phyloP scores from a whole-genome alignment of 139 green algal genomes.

The Bryopsis sp. region DNA sequence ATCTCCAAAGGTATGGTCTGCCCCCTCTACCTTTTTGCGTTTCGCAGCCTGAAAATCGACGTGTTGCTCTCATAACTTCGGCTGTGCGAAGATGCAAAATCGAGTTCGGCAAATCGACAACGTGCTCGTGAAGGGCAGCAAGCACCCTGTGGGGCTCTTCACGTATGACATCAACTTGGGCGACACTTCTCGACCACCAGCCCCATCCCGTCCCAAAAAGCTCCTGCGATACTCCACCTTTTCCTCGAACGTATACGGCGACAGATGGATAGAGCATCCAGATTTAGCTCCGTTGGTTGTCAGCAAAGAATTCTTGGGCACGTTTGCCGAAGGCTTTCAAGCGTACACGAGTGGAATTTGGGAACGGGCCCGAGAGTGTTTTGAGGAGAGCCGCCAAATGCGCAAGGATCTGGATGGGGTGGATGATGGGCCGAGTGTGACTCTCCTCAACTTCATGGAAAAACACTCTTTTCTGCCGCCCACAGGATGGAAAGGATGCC shows the following conservation, averaged over 20 bases:
- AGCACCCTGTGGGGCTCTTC: conserved; percentile 36
- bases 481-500: conserved; percentile 58
- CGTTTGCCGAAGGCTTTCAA: conserved; percentile 42
- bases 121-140: conserved; percentile 87
- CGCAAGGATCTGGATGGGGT: conserved; percentile 20
- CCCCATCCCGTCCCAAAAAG: not conserved
- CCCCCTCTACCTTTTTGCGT: no score
- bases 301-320: conserved; percentile 39
- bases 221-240: conserved; percentile 23
- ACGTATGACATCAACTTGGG: conserved; percentile 28
- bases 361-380: conserved; percentile 29
- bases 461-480: conserved; percentile 46
- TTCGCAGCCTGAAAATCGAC: not conserved
- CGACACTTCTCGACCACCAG: conserved; percentile 15
- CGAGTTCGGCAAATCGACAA: conserved; percentile 79
- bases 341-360: conserved; percentile 67
- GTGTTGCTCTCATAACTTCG: not conserved
- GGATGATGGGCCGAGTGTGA: conserved; percentile 51
- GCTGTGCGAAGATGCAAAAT: not conserved
- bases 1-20: conserved; percentile 31
- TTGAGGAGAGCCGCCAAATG: conserved; percentile 39
- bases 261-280: conserved; percentile 73
- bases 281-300: conserved; percentile 57
- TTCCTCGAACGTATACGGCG: conserved; percentile 26
- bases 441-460: conserved; percentile 70